A percentile compares a stretch with the other conserved stretches of the same genome.
Conservation (phyloP, 2,329 filamentous ascomycete genomes). For the Penicillium sp. region DNA sequence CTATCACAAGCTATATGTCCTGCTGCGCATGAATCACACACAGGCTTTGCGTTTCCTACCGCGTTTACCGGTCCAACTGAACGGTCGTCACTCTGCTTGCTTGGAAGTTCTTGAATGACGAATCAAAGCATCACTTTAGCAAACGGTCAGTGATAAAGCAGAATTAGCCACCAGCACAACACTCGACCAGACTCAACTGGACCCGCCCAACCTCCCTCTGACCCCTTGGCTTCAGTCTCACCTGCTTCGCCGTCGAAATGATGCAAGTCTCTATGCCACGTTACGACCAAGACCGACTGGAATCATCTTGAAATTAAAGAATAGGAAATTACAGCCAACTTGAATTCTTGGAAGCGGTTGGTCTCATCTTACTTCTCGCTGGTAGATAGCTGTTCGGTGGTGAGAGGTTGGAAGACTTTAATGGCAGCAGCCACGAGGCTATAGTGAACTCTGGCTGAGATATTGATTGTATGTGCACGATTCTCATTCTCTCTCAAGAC, state of each 20-base stretch:
- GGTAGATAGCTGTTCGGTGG: too few relatives aligned
- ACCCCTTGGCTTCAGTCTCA: not conserved
- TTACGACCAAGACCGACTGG: constrained; percentile 11
- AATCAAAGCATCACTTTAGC: not conserved
- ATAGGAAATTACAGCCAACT: too few relatives aligned
- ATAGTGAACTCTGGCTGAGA: too few relatives aligned
- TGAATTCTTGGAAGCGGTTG: too few relatives aligned
- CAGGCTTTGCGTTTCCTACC: not conserved
- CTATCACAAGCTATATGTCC: not conserved
- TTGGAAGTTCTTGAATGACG: not conserved
- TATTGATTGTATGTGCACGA: too few relatives aligned
- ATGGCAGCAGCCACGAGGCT: too few relatives aligned
- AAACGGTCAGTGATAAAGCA: not conserved
- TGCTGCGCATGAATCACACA: not conserved
- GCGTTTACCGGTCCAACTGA: not conserved
- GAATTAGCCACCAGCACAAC: too few relatives aligned
- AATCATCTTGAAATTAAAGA: constrained; percentile 2
- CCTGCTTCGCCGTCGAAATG: not conserved
- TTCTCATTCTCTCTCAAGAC: too few relatives aligned
- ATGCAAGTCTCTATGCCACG: not conserved
- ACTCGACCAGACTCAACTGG: not conserved
- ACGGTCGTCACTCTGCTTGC: not conserved
- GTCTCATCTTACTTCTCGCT: too few relatives aligned
- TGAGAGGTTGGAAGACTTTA: too few relatives aligned
- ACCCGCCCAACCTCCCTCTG: not conserved